phyloP scores from a whole-genome alignment of 768 basidiomycete species.

The Psilocybe sp. region DNA sequence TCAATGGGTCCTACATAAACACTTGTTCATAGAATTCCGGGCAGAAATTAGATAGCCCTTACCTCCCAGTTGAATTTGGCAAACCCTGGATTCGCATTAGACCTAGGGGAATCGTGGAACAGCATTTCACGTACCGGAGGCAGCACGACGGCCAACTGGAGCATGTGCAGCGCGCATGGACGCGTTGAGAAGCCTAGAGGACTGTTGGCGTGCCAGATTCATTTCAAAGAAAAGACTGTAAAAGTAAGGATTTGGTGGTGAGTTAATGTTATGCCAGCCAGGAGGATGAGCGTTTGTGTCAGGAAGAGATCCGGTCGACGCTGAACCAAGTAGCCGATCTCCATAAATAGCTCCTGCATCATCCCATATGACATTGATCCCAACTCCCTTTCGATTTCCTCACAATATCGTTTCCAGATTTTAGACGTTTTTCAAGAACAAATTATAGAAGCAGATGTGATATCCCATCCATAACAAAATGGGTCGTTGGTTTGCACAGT shows the following conservation, averaged over 20 bases:
- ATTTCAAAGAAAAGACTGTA: slow-evolving; percentile 1
- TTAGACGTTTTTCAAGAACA: too few species aligned
- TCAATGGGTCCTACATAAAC: slow-evolving; percentile 71
- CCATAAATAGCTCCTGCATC: too few species aligned
- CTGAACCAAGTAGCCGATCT: too few species aligned
- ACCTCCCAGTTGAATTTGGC: slow-evolving; percentile 47
- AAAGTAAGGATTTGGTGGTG: background rate
- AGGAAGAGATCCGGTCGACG: slow-evolving; percentile 9
- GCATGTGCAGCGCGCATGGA: slow-evolving; percentile 1
- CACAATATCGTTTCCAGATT: too few species aligned
- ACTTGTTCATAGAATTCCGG: background rate
- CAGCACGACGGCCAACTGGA: slow-evolving; percentile 20
- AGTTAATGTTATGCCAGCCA: background rate
- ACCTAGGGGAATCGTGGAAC: background rate
- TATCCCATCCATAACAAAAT: too few species aligned
- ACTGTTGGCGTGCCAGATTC: slow-evolving; percentile 12
- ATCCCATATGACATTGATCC: too few species aligned
- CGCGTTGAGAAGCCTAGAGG: slow-evolving; percentile 6
- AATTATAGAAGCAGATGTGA: too few species aligned
- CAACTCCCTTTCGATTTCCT: too few species aligned
- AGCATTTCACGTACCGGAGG: slow-evolving; percentile 20
- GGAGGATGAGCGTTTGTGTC: background rate
- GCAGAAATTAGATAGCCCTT: background rate
- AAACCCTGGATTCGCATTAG: slow-evolving; percentile 23
- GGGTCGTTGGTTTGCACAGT: too few species aligned